Conservation (phyloP, 768 basidiomycete species). For the Punctularia strigosozonata region DNA sequence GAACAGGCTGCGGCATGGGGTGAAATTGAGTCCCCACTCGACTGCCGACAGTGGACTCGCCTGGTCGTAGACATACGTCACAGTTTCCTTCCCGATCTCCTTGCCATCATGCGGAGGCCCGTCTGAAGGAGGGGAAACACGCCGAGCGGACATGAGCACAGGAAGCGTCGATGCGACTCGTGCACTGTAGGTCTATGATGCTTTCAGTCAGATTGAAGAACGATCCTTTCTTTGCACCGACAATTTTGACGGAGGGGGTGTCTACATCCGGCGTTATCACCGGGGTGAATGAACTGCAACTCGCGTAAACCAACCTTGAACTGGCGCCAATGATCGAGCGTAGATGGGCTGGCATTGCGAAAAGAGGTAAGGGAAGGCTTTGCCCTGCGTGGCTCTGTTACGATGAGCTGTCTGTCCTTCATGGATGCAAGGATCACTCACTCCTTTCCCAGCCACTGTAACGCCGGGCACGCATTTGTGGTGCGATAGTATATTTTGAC, state of each 20-base stretch:
- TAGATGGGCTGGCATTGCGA: conserved; percentile 93
- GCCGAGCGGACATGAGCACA: conserved; percentile 74
- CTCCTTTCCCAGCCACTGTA: conserved; percentile 43
- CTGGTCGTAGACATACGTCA: conserved; percentile 71
- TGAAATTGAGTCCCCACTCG: not conserved
- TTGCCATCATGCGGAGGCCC: conserved; percentile 67
- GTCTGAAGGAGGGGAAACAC: conserved; percentile 62
- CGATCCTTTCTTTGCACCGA: conserved; percentile 19
- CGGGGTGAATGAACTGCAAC: not conserved
- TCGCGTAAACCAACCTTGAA: conserved; percentile 48
- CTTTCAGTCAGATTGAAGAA: not conserved
- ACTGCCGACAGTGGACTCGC: conserved; percentile 21
- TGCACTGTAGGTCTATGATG: conserved; percentile 68
- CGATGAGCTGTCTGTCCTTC: not conserved
- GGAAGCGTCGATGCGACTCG: conserved; percentile 69
- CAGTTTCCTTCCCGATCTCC: conserved; percentile 57
- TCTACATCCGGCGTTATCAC: conserved; percentile 30
- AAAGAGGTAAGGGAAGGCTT: conserved; percentile 76
- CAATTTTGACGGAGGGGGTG: conserved; percentile 79
- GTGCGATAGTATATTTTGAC: conserved; percentile 36
- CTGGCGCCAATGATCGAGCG: conserved; percentile 64
- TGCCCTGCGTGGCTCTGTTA: conserved; percentile 73
- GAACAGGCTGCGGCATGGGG: conserved; percentile 42
- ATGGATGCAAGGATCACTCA: conserved; percentile 9
- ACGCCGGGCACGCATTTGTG: conserved; percentile 31